Percentiles rank a stretch among this genome's conserved stretches.
These are phyloP conservation scores for Corylus heterophylla DNA, from an alignment of 306 rosid species.

Conservation along the genomic window DNA sequence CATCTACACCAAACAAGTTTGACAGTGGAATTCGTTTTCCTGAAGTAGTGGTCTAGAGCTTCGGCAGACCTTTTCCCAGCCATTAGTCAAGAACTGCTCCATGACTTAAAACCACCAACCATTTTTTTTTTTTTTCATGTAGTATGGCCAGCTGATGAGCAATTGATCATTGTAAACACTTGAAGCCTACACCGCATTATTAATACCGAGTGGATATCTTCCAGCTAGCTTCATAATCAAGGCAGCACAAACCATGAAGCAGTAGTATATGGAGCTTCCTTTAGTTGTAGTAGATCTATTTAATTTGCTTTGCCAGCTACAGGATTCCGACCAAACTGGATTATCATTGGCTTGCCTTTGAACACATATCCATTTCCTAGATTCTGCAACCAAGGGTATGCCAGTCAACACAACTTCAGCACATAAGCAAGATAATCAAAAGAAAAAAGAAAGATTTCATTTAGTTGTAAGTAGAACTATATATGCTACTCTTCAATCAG, in stretches of 20 bases:
- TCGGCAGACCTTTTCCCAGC: neutral
- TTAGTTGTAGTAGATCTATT: neutral
- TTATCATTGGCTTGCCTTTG: constrained; percentile 91
- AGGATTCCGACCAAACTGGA: constrained; percentile 88
- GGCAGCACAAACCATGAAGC: neutral
- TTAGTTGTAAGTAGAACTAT: constrained; percentile 5
- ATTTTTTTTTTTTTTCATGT: neutral
- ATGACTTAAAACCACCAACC: neutral
- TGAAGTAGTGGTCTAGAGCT: neutral
- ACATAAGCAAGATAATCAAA: constrained; percentile 5
- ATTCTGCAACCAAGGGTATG: constrained; percentile 54
- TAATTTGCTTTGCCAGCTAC: constrained; percentile 53
- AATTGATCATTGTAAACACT: neutral
- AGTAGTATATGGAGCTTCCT: neutral
- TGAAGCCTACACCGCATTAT: neutral
- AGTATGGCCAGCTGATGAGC: neutral
- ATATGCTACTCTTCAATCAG: constrained; percentile 3
- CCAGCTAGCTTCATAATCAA: neutral
- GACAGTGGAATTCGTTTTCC: neutral
- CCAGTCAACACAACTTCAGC: constrained; percentile 11
- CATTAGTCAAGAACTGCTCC: neutral
- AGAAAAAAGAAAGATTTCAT: neutral
- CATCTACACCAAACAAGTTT: neutral
- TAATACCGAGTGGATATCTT: neutral
- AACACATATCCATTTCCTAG: constrained; percentile 75